Evolutionary conservation across 768 basidiomycete species (phyloP).

Genomic region (Lanmaoa rubissima): DNA sequence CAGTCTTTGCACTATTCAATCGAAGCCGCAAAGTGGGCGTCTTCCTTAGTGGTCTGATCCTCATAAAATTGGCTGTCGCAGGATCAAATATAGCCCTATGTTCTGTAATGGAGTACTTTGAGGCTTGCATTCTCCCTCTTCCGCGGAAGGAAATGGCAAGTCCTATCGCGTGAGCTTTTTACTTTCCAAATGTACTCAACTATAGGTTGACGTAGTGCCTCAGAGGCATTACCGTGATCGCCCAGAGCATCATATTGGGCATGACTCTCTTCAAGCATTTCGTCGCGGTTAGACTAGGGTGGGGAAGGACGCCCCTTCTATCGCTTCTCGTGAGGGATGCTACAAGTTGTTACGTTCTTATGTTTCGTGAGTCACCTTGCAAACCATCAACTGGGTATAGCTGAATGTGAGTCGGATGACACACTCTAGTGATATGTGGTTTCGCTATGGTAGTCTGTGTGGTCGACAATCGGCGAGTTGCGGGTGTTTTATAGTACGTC

Average conservation of each 20-base stretch:
- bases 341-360: conserved; percentile 40
- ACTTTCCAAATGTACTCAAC: background rate
- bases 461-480: background rate
- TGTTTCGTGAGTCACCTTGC: conserved; percentile 34
- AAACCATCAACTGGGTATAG: background rate
- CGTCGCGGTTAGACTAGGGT: conserved; percentile 33
- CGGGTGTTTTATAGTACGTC: conserved; percentile 6
- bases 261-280: conserved; percentile 39
- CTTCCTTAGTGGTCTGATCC: conserved; percentile 9
- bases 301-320: conserved; percentile 42
- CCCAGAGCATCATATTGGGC: conserved; percentile 40
- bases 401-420: background rate
- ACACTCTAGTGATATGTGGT: conserved; percentile 1
- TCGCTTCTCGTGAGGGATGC: conserved; percentile 45
- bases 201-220: background rate
- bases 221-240: conserved; percentile 21
- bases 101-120: background rate
- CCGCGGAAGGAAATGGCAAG: background rate
- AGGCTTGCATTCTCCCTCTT: conserved; percentile 26
- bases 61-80: conserved; percentile 17
- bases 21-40: conserved; percentile 29
- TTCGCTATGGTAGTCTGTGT: background rate
- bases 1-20: conserved; percentile 34
- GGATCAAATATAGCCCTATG: conserved; percentile 22
- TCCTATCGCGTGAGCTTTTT: conserved; percentile 17